phyloP scores from a whole-genome alignment of 495 filamentous ascomycete genomes.

The Choiromyces venosus region DNA sequence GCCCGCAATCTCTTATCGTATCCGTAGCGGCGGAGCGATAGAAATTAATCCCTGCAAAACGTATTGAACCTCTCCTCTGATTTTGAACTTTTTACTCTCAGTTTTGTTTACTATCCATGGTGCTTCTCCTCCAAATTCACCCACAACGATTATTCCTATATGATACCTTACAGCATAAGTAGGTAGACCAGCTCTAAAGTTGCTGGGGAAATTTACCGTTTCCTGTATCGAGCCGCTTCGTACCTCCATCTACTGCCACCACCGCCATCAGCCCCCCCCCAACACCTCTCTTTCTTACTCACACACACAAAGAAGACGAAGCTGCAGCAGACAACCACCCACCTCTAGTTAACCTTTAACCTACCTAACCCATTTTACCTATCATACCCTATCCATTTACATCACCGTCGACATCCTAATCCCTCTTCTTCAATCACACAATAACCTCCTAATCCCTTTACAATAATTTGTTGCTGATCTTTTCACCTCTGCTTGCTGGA shows the following conservation, averaged over 20 bases:
- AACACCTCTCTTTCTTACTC: background rate
- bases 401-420: background rate
- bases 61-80: background rate
- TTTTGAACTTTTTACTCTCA: background rate
- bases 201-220: background rate
- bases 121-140: background rate
- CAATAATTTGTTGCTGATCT: background rate
- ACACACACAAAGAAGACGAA: background rate
- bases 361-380: no score
- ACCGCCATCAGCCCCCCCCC: background rate
- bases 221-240: background rate
- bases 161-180: background rate
- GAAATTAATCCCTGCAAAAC: background rate
- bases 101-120: background rate
- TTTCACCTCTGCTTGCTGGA: background rate
- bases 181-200: background rate
- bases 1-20: constrained; percentile 2
- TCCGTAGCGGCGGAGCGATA: background rate
- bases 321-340: background rate
- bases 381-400: background rate
- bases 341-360: background rate
- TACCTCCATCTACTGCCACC: background rate
- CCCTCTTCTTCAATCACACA: background rate
- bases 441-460: background rate
- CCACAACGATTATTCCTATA: background rate